Percentiles rank a stretch among this genome's conserved stretches.
phyloP scores from a whole-genome alignment of 176 grass and related monocot genomes.

The Carex kokanica region DNA sequence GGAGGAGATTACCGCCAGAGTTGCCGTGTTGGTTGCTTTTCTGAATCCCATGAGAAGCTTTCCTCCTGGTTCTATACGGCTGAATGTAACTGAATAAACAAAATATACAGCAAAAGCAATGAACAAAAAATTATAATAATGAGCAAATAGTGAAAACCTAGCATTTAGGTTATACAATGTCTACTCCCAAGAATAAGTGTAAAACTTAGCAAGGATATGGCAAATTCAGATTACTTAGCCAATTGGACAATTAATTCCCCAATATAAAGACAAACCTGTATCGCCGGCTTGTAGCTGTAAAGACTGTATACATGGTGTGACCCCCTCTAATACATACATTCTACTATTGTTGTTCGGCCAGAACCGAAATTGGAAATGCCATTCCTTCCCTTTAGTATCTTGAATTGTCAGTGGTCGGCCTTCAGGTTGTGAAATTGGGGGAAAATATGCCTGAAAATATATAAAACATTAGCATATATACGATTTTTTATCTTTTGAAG shows the following conservation, averaged over 20 bases:
- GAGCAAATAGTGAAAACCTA: conserved; percentile 9
- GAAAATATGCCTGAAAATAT: conserved; percentile 87
- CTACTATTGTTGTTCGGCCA: conserved; percentile 99
- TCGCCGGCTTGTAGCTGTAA: conserved; percentile 98
- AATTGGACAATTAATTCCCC: not conserved
- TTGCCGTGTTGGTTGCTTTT: conserved; percentile 91
- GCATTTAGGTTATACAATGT: not conserved
- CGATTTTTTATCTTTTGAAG: not conserved
- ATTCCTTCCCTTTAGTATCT: conserved; percentile 98
- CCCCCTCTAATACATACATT: conserved; percentile 99
- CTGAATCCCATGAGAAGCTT: conserved; percentile 99
- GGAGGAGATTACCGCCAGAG: conserved; percentile 53
- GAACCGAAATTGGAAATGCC: conserved; percentile 98
- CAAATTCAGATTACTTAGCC: not conserved
- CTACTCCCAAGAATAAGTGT: not conserved
- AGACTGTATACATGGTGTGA: conserved; percentile 98
- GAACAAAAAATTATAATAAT: conserved; percentile 14
- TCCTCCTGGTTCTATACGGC: conserved; percentile 91
- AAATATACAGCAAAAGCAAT: not conserved
- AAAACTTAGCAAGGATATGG: not conserved
- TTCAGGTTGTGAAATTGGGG: conserved; percentile 99
- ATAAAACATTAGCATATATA: not conserved
- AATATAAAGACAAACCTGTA: conserved; percentile 56
- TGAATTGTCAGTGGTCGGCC: conserved; percentile 96
- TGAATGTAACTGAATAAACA: conserved; percentile 84